Evolutionary conservation across 495 filamentous ascomycete genomes (phyloP), one percentile per base, ranked within the genome.

Genomic region (Xylaria castorea): DNA sequence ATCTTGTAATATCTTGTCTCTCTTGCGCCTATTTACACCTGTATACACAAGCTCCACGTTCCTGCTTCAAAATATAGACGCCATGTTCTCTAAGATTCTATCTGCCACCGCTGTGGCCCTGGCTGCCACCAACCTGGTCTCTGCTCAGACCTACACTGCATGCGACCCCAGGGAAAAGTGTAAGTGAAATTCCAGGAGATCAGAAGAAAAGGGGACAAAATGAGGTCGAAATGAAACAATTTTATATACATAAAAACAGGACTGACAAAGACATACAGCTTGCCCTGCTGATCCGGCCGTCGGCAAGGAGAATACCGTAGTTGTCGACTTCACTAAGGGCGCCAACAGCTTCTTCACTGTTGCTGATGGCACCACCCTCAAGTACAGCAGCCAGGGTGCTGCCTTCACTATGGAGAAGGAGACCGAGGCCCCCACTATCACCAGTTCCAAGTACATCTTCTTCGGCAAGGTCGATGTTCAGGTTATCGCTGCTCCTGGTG

Each of bases 291-390:
- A 95, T 76, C 85, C 91, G 71, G 95, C 94, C 12, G 83, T 97
- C 20, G 89, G 86, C 71, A 87, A 61, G 62, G 71, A 71, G 27
- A 71, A 89, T 3, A 89, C 90, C 30, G 87, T 84, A 27, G 89
- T 92, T 75, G 92, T 93, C 82, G 94, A 97, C 85, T 97, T 98
- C 82, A 91, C 91, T 55, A 81, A 88, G 75, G 93, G 93, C 73
- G 86, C 89, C 74, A 90, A 81, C 78, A 76, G 78, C 70, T 89
- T 89, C 71, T 96, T 97, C 82, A 90, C 89, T 20, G 78, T 86
- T 11, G 84, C 87, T 55, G 91, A 90, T 68, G 89, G 85, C 63
- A 89, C 92, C 53, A 87, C 78, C 27, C 80, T 92, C 51, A 83
- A 75, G 36, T 90, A 92, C 46, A 93, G 92, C 79, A 84, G 83